Evolutionary conservation across 768 basidiomycete species (phyloP), one percentile per base, ranked within the genome.

Genomic region (Lentinula aciculospora): DNA sequence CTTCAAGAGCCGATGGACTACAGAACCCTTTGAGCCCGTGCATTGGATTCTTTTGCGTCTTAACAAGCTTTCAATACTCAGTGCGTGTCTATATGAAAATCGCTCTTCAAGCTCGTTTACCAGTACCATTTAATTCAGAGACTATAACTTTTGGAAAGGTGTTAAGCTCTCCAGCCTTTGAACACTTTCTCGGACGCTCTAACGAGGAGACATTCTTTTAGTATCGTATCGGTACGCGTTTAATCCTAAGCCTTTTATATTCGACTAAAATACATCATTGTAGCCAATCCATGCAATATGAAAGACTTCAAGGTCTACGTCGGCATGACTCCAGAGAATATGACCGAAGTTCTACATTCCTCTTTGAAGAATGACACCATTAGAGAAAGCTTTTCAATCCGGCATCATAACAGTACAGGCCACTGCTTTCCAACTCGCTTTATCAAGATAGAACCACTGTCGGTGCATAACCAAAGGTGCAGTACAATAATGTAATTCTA

Each of bases 81-180:
- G 89, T 89, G 77, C 78, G 74, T 77, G 45, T 58, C 48, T 57
- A 36, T 32, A n/a, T n/a, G n/a, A n/a, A 8, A 23, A 23, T 34
- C 25, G 10, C 48, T 12, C 28, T 17, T 50, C 50, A 19, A 8
- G 27, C 25, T 58, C 3, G 55, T 59, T 58, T 50, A 49, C 45
- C 57, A 49, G 19, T 63, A 32, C 60, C 49, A 6, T 32, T 25
- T 46, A n/a, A 28, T 23, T 48, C 21, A 91, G 89, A 83, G 66
- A 82, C 73, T 55, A 82, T 92, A 62, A 90, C 84, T 10, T 92
- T 92, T 70, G 89, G 91, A 64, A 92, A 92, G 80, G 89, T 89
- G 62, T 65, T 72, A 59, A 44, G 58, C 32, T 51, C 53, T 25
- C 47, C 21, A 21, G 9, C 42, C 8, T 44, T 44, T 44, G 17